Evolutionary conservation across 345 rosid genomes (phyloP).

Genomic region (Eucalyptus urophylla): DNA sequence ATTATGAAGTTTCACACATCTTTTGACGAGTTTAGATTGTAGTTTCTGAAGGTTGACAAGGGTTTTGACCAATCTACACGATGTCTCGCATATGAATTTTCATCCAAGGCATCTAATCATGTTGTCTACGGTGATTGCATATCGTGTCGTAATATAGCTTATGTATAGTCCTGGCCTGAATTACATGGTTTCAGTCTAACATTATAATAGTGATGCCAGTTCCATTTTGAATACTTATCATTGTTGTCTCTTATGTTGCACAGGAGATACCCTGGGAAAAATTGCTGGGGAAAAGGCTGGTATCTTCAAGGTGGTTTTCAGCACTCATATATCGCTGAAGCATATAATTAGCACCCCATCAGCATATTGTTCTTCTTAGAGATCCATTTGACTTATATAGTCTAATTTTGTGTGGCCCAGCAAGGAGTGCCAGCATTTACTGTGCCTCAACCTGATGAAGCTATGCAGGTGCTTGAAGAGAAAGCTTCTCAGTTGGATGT

Average conservation of each 20-base stretch:
- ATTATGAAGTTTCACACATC: neutral
- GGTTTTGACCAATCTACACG: neutral
- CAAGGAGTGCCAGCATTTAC: conserved; percentile 77
- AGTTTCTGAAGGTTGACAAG: neutral
- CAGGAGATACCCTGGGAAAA: conserved; percentile 89
- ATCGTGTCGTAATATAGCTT: neutral
- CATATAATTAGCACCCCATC: neutral
- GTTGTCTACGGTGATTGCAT: neutral
- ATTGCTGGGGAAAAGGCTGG: conserved; percentile 99
- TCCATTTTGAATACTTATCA: neutral
- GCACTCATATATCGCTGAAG: neutral
- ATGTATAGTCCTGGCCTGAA: neutral
- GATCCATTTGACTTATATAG: neutral
- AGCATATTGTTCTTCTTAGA: neutral
- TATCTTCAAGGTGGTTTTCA: conserved; percentile 68
- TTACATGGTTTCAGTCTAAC: neutral
- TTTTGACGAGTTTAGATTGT: neutral
- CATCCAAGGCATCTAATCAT: neutral
- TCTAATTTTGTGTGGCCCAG: conserved; percentile 19
- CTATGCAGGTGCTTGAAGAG: conserved; percentile 83
- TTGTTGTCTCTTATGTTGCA: conserved; percentile 4
- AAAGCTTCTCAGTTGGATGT: conserved; percentile 67
- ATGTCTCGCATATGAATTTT: neutral
- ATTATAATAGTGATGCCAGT: neutral
- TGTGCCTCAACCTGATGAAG: conserved; percentile 94